Evolutionary conservation across 2,329 filamentous ascomycete species (phyloP), one percentile per base, ranked within the genome.

Genomic region (Pseudocercospora fuligena): DNA sequence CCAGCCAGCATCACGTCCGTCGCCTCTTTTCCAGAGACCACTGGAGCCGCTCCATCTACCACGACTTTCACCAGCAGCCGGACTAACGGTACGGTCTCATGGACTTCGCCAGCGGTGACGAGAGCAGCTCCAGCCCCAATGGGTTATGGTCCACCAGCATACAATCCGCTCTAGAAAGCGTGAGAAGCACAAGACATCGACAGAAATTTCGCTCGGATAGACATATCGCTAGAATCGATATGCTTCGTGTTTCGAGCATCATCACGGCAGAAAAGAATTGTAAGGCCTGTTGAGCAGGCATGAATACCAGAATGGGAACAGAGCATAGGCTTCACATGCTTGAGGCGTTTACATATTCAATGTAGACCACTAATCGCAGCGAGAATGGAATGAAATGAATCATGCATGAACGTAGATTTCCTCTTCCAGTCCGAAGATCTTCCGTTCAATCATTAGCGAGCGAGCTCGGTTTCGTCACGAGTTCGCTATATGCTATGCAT

Each of bases 281-380:
- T n/a, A n/a, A 16, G 51, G 25, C 61, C 49, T 61, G 65, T 64
- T 54, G 61, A 67, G 19, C 65, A 49, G 61, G 58, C 21, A 61
- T 64, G 61, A 29, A n/a, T 33, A 61, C 51, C 40, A 51, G 29
- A 47, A 60, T 57, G 33, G 29, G 57, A 60, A 54, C 54, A 51
- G 53, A 46, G 43, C 36, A 63, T 47, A 43, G 33, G 54, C 57
- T 54, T 54, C 54, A 60, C 63, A 51, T 21, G 23, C 16, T 7
- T 23, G 29, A 36, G 27, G 46, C 36, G 25, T 21, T 61, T 29
- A 61, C 40, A 47, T 60, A 47, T 33, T 61, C 40, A 49, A 25
- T 61, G 59, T 53, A 61, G 46, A 51, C 56, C 43, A 61, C 14
- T 29, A 31, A 29, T 49, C 59, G 56, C 56, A 58, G 56, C 21